Percentiles rank a stretch among this genome's conserved stretches.
Conservation (phyloP, 371 early-diverging fungal species). For the Apophysomyces ossiformis region DNA sequence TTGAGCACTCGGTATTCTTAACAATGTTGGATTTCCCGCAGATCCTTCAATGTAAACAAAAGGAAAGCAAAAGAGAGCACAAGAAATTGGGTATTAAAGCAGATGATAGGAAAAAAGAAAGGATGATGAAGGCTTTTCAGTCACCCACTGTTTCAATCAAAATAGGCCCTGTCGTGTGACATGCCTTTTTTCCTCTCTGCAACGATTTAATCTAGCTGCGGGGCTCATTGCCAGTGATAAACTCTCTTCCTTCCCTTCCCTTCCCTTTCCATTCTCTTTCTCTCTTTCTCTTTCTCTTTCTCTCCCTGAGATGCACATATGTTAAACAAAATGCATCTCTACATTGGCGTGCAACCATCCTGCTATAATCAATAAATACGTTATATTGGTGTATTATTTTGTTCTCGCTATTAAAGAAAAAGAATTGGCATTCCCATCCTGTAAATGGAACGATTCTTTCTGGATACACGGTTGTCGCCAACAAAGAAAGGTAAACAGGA, state of each 20-base stretch:
- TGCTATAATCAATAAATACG: background rate
- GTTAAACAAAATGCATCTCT: too few relatives aligned
- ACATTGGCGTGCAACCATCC: background rate
- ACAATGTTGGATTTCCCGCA: conserved; percentile 1
- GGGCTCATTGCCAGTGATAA: background rate
- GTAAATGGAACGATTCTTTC: too few relatives aligned
- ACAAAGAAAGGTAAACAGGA: background rate
- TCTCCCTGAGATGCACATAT: too few relatives aligned
- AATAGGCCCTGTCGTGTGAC: conserved; percentile 5
- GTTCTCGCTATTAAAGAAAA: too few relatives aligned
- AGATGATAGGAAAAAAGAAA: conserved; percentile 1
- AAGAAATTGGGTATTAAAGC: background rate
- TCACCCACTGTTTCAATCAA: conserved; percentile 4
- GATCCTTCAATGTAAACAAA: conserved; percentile 9
- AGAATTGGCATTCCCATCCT: too few relatives aligned
- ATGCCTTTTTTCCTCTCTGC: background rate
- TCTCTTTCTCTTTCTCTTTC: too few relatives aligned
- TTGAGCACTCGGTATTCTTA: background rate
- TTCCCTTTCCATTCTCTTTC: background rate
- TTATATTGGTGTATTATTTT: background rate
- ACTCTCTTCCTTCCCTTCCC: background rate
- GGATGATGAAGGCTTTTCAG: background rate
- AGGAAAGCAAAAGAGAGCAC: background rate
- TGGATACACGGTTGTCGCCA: too few relatives aligned
- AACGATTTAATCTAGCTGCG: background rate